Evolutionary conservation across 306 rosid genomes (phyloP).

Genomic region (Dalbergia cochinchinensis): DNA sequence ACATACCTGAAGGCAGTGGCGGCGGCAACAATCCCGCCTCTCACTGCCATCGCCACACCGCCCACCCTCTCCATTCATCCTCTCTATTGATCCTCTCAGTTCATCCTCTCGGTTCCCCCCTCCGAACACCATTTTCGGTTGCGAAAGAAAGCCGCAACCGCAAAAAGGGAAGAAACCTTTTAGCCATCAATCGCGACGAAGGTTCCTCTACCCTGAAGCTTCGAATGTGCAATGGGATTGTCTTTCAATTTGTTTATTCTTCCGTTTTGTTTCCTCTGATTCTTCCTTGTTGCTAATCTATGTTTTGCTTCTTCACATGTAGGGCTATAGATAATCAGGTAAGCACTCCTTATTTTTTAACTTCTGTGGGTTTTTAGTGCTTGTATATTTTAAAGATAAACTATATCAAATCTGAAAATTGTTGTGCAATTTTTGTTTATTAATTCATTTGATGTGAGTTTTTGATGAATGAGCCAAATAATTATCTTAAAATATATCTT

Average conservation of each 20-base stretch:
- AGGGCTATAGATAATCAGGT: conserved; percentile 99
- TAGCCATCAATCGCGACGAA: too few species aligned
- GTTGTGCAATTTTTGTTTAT: not conserved
- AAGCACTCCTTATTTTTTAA: conserved; percentile 37
- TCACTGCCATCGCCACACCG: too few species aligned
- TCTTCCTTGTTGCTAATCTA: conserved; percentile 43
- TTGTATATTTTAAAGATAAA: conserved; percentile 1
- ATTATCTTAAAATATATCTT: not conserved
- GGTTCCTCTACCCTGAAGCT: not conserved
- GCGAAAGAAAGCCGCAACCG: too few species aligned
- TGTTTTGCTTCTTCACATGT: conserved; percentile 53
- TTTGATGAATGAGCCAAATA: conserved; percentile 34
- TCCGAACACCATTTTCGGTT: too few species aligned
- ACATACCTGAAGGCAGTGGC: too few species aligned
- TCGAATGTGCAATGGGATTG: conserved; percentile 17
- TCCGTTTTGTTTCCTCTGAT: conserved; percentile 4
- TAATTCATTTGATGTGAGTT: not conserved
- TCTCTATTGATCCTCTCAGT: too few species aligned
- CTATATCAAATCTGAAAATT: conserved; percentile 23
- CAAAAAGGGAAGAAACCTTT: too few species aligned
- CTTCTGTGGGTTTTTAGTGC: conserved; percentile 12
- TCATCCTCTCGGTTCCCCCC: too few species aligned
- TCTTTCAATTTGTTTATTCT: conserved; percentile 22
- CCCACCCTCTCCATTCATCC: too few species aligned
- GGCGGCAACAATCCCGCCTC: too few species aligned